Evolutionary conservation across 352 stramenopile species (phyloP), one percentile per base, ranked within the genome.

Genomic region (Pythium insidiosum): DNA sequence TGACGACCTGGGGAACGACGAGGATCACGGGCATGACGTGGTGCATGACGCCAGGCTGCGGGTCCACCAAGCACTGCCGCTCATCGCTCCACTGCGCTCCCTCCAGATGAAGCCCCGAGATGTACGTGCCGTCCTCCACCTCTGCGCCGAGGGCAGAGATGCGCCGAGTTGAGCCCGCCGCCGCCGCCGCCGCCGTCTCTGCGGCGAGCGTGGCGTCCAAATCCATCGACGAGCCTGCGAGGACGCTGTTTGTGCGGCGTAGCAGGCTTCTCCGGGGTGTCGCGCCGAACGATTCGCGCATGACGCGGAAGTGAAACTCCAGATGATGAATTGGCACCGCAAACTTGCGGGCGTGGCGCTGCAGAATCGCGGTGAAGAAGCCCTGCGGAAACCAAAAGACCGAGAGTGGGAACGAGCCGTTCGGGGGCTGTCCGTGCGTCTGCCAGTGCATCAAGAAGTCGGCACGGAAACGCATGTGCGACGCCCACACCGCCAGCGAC

Each of bases 1-100:
- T 28, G 24, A 58, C 70, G 33, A 46, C 41, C 19, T 71, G 63
- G 0, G 89, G 80, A 16, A 89, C 42, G 20, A 97, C 88, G 43
- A 91, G 81, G 20, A 97, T 88, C 11, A 84, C 50, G 16, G 92
- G 88, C 63, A 97, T 86, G 19, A 61, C 50, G 29, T 86, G 65
- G 16, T 77, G 62, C 58, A 88, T 79, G 10, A 80, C 50, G 4
- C 75, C 75, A 9, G 76, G 76, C 10, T 49, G 49, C 3, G 79
- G 59, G 11, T 73, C 63, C 6, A 66, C 71, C n/a, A 91, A 50
- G 50, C 63, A 66, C 13, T 66, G 55, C 3, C 61, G 38, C 21
- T 81, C 60, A 16, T 63, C 61, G 42, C 63, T 67, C 80, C 80
- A 92, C 24, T 69, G 72, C 1, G 68, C 80, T 16, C 76, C 73